Percentiles rank a stretch among this genome's conserved stretches.
Evolutionary conservation across 23 red algal species (phyloP).

Genomic region (Cyanidiococcus yangmingshanensis): DNA sequence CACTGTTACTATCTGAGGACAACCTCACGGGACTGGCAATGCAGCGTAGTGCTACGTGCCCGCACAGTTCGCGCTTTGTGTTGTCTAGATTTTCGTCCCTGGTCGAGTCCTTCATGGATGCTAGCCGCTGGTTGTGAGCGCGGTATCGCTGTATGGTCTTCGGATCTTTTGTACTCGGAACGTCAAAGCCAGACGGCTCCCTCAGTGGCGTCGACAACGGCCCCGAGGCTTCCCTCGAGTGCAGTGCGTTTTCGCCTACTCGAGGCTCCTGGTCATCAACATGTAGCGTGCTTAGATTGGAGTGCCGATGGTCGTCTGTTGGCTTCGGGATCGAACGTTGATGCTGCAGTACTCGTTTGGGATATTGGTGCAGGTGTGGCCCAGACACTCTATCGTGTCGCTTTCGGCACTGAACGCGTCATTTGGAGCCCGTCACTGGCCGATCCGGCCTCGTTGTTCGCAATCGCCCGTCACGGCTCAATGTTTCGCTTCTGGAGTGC

Average conservation of each 20-base stretch:
- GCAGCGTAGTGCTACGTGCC: background rate
- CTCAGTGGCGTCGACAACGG: background rate
- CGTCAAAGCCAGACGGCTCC: background rate
- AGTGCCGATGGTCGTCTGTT: background rate
- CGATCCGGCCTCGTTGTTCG: background rate
- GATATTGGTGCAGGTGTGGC: background rate
- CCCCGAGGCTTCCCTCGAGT: background rate
- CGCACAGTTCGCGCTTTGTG: background rate
- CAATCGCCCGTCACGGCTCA: background rate
- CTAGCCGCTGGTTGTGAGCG: background rate
- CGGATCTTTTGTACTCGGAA: background rate
- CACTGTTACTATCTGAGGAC: background rate
- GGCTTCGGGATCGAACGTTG: background rate
- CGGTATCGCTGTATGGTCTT: background rate
- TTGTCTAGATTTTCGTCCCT: background rate
- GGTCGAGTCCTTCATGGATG: background rate
- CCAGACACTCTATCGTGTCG: background rate
- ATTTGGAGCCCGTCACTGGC: background rate
- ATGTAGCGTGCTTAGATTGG: background rate
- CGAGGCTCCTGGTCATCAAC: background rate
- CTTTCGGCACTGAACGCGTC: background rate
- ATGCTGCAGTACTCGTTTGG: background rate
- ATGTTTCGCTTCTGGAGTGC: background rate
- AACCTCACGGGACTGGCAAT: background rate
- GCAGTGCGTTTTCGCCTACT: background rate